phyloP scores from a whole-genome alignment of 2,329 filamentous ascomycete species.

The Diaporthe sp. region DNA sequence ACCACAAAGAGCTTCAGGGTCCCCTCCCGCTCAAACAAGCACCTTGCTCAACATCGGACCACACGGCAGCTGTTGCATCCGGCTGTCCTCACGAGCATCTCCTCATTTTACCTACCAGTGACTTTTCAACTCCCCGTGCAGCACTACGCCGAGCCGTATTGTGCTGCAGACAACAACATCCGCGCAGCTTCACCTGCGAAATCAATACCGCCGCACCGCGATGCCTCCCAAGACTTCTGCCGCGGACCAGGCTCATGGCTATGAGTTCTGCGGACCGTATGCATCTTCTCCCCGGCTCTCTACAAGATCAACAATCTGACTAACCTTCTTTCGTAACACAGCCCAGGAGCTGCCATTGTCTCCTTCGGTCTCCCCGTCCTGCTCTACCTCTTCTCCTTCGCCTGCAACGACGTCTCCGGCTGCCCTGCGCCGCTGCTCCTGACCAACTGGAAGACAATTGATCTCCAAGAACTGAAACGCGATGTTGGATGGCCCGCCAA shows the following conservation, averaged over 20 bases:
- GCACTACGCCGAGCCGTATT: background rate
- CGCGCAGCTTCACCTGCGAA: background rate
- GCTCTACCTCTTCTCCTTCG: slow-evolving; percentile 83
- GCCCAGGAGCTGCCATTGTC: slow-evolving; percentile 82
- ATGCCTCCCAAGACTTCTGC: slow-evolving; percentile 35
- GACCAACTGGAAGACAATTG: slow-evolving; percentile 75
- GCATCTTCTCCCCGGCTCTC: slow-evolving; percentile 41
- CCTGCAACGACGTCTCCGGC: slow-evolving; percentile 93
- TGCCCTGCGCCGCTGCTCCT: slow-evolving; percentile 89
- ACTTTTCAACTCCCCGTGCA: background rate
- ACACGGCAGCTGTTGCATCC: slow-evolving; percentile 20
- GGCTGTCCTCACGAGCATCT: background rate
- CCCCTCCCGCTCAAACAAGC: background rate
- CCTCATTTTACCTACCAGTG: too few relatives aligned
- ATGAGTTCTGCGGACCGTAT: slow-evolving; percentile 68
- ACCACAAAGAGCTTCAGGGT: slow-evolving; percentile 29
- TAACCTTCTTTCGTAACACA: slow-evolving; percentile 51
- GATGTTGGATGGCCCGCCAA: slow-evolving; percentile 86
- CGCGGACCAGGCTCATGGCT: slow-evolving; percentile 55
- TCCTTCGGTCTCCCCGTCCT: slow-evolving; percentile 85
- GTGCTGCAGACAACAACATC: background rate
- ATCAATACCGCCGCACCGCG: background rate
- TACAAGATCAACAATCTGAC: background rate
- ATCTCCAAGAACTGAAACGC: slow-evolving; percentile 78
- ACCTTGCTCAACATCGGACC: background rate